Percentiles rank a stretch among this genome's conserved stretches.
Evolutionary conservation across 805 yeast species (phyloP).

Genomic region (Pichia insulana): DNA sequence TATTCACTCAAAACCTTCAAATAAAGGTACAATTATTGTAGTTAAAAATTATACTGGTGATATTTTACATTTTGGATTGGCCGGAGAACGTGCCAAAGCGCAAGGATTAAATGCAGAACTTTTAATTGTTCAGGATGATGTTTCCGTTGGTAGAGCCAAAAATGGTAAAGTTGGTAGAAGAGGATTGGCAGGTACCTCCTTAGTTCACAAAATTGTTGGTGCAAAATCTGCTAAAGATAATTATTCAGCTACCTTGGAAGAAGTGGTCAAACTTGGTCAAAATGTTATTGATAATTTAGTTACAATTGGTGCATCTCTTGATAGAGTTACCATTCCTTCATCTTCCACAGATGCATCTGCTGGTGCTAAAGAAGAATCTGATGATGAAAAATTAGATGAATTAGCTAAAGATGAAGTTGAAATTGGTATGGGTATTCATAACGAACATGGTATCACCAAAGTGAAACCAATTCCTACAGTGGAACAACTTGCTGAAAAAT

Average conservation of each 20-base stretch:
- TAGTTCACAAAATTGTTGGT: constrained; percentile 81
- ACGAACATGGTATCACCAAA: constrained; percentile 78
- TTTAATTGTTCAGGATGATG: constrained; percentile 82
- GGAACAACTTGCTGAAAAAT: constrained; percentile 45
- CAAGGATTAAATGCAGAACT: constrained; percentile 66
- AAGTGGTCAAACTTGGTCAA: constrained; percentile 51
- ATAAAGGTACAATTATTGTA: constrained; percentile 64
- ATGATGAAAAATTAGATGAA: constrained; percentile 31
- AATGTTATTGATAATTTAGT: constrained; percentile 58
- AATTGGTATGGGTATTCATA: constrained; percentile 93
- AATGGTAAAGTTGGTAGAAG: constrained; percentile 91
- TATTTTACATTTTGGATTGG: constrained; percentile 84
- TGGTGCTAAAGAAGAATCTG: constrained; percentile 17
- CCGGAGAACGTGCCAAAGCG: constrained; percentile 79
- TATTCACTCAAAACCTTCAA: constrained; percentile 44
- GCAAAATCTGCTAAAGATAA: constrained; percentile 36
- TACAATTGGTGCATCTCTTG: constrained; percentile 84
- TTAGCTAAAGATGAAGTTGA: constrained; percentile 64
- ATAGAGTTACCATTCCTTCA: constrained; percentile 87
- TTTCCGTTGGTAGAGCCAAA: constrained; percentile 84
- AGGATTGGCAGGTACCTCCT: constrained; percentile 85
- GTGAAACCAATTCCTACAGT: constrained; percentile 62
- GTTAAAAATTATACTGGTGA: constrained; percentile 95
- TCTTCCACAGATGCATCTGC: constrained; percentile 14
- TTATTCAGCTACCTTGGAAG: constrained; percentile 35